Evolutionary conservation across 2,329 filamentous ascomycete species (phyloP), one percentile per base, ranked within the genome.

Genomic region (Exophiala oligosperma): DNA sequence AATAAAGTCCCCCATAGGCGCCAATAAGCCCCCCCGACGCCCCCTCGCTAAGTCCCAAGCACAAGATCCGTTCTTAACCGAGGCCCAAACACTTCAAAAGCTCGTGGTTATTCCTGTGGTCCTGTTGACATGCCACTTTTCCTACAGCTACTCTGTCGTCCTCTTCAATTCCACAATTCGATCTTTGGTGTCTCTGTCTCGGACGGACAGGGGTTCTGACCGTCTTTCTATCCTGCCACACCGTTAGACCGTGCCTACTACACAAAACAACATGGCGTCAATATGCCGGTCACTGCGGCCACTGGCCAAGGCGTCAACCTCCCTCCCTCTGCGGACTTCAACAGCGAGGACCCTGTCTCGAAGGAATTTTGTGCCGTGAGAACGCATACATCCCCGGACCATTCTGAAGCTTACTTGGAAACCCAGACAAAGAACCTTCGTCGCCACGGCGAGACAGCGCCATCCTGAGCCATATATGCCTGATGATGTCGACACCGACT

Each of bases 401-500:
- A 5, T 4, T 26, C 21, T 14, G 11, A 32, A 12, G 24, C 56
- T 59, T 23, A 59, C 47, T 17, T 11, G n/a, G 14, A 28, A 17
- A 17, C 17, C 17, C 49, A 62, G 60, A 12, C 43, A 59, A 41
- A 56, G 57, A 32, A 65, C 74, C 7, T 54, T 57, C 56, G 72
- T 77, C 44, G 68, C 77, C 55, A 68, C 72, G 50, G 66, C 75
- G 9, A 73, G 72, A 70, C 69, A 70, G 52, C 62, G 54, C 49
- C 48, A 59, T 54, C 66, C 73, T 35, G 67, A 74, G 61, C 66
- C 72, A 4, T 70, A 59, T 49, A 61, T 52, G 49, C 52, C 63
- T 38, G 63, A 75, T 67, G 70, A 73, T 49, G 69, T 79, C 59
- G 77, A 94, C 74, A 85, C 96, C 68, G 82, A 87, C 61, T 86